phyloP scores from a whole-genome alignment of 257 asterid species.

The Nicotiana tomentosiformis region DNA sequence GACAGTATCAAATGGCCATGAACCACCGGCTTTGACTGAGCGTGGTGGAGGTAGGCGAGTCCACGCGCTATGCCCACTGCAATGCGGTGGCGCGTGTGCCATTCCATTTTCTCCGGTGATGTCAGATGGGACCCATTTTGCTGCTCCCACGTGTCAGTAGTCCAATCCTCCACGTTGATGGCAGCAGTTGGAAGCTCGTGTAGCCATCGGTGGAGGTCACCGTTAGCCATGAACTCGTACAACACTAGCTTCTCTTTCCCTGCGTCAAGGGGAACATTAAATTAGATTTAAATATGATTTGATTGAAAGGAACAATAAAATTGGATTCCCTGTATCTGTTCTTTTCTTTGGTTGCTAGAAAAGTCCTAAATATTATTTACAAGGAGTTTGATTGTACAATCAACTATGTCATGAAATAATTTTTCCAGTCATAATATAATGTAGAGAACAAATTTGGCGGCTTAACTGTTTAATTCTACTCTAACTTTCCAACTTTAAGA shows the following conservation, averaged over 20 bases:
- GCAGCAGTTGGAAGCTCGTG: conserved; percentile 82
- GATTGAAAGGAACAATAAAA: neutral
- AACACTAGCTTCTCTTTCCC: conserved; percentile 82
- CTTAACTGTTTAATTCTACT: neutral
- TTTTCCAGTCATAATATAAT: no score
- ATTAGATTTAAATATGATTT: neutral
- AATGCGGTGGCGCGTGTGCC: conserved; percentile 97
- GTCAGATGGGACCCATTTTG: conserved; percentile 29
- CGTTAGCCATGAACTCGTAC: conserved; percentile 83
- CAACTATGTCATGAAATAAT: neutral
- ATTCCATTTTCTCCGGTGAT: conserved; percentile 59
- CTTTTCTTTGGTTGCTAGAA: neutral
- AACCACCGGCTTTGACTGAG: conserved; percentile 71
- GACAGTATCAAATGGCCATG: conserved; percentile 70
- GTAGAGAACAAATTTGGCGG: neutral
- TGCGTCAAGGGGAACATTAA: conserved; percentile 7
- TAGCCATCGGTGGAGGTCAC: conserved; percentile 91
- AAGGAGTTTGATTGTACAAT: neutral
- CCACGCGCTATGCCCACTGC: conserved; percentile 98
- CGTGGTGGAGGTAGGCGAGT: conserved; percentile 88
- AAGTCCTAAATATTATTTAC: neutral
- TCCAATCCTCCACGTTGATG: conserved; percentile 86
- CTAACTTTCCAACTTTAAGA: neutral
- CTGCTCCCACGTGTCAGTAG: conserved; percentile 84
- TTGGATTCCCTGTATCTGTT: neutral